phyloP scores from a whole-genome alignment of 805 yeast species.

The Debaryomyces prosopidis region DNA sequence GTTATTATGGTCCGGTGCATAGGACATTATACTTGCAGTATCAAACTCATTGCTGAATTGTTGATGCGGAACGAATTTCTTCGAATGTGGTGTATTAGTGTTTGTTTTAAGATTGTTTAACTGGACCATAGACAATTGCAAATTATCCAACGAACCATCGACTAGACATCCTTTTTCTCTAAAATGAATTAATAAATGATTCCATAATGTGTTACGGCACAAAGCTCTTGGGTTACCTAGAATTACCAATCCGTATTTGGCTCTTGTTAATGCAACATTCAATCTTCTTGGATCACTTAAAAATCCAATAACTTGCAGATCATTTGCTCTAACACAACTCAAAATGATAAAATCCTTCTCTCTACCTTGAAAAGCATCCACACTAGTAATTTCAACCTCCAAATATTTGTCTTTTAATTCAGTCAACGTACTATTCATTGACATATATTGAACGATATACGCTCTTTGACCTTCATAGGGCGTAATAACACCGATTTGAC shows the following conservation, averaged over 20 bases:
- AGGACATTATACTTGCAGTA: constrained; percentile 27
- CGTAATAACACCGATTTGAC: constrained; percentile 87
- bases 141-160: constrained; percentile 81
- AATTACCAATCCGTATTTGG: constrained; percentile 47
- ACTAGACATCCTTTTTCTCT: constrained; percentile 85
- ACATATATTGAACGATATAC: constrained; percentile 76
- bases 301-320: constrained; percentile 41
- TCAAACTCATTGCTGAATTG: constrained; percentile 22
- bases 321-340: constrained; percentile 47
- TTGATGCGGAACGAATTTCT: constrained; percentile 13
- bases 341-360: constrained; percentile 45
- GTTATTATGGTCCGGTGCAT: constrained; percentile 12
- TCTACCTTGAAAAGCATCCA: constrained; percentile 46
- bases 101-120: constrained; percentile 32
- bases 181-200: constrained; percentile 70
- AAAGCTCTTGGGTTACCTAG: constrained; percentile 84
- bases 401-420: constrained; percentile 59
- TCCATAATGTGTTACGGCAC: constrained; percentile 74
- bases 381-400: constrained; percentile 75
- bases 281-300: constrained; percentile 45
- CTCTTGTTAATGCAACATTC: constrained; percentile 46
- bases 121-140: constrained; percentile 71
- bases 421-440: constrained; percentile 60
- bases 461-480: constrained; percentile 95
- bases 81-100: constrained; percentile 4